Base-by-base conservation (phyloP, 345 rosid species). In the Murraya paniculata region DNA sequence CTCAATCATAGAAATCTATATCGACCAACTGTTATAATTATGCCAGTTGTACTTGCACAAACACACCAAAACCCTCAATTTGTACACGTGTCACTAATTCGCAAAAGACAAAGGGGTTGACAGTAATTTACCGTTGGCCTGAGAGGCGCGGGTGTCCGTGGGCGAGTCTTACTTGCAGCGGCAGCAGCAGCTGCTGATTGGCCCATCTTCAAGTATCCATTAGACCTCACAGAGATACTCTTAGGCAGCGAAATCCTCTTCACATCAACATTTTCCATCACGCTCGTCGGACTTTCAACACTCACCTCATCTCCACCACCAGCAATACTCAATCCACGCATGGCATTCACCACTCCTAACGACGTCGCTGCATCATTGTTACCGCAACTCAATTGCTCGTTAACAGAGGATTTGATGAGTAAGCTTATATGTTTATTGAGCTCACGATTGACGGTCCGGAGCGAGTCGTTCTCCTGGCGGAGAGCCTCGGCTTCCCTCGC, bases 191-290 rank as follows among this genome's bases (percentile, higher is more conserved):
- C 24, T 31, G 78, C 33, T 10, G 59, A 53, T 22, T 64, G 85
- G 13, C 60, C 80, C 57, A 73, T 61, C 82, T 82, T 88, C 85
- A 87, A 77, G 84, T 85, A 85, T 2, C 84, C 87, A 62, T 82
- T 84, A 11, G 90, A 86, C 80, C 91, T 83, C 78, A 87, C 88
- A 59, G 91, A 86, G 10, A 88, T 87, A 56, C 88, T 87, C 84
- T 85, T 88, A 18, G 90, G 91, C 81, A 88, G 68, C 67, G 81
- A 64, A 62, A 83, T 77, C 76, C 86, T 79, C 82, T 85, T 85
- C 50, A 39, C 71, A 30, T 84, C 86, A 28, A 31, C 81, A 25
- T 33, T 72, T 77, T 79, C 86, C 67, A 80, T 85, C 22, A 77
- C 83, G 59, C 89, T 86, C 45, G 85, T 81, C 24, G 91, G 89